These are phyloP conservation scores for Inosperma sp. DNA, from an alignment of 768 basidiomycete species.

Conservation along the genomic window DNA sequence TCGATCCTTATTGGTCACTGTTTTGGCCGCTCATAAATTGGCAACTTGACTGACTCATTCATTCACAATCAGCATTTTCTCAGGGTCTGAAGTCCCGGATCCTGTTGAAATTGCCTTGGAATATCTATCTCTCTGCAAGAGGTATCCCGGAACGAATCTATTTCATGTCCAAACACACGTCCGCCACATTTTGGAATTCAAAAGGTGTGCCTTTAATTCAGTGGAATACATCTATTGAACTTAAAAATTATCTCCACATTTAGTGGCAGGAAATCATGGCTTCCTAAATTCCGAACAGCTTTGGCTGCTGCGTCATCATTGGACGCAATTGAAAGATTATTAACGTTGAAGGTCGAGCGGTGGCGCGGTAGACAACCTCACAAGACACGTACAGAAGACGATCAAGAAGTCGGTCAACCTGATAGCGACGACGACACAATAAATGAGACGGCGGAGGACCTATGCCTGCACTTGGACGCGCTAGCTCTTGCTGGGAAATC, in stretches of 20 bases:
- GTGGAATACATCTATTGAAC: too few species aligned
- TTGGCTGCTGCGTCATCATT: constrained; percentile 39
- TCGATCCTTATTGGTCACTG: background rate
- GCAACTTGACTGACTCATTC: constrained; percentile 7
- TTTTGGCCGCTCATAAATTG: background rate
- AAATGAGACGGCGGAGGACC: background rate
- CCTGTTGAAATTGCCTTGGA: constrained; percentile 65
- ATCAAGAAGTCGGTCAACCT: constrained; percentile 14
- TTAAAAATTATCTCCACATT: constrained; percentile 17
- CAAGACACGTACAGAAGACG: constrained; percentile 15
- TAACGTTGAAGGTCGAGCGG: constrained; percentile 40
- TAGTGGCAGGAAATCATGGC: constrained; percentile 52
- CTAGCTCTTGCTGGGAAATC: background rate
- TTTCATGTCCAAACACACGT: constrained; percentile 58
- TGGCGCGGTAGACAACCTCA: constrained; percentile 44
- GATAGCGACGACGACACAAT: constrained; percentile 4
- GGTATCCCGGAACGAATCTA: constrained; percentile 47
- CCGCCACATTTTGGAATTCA: constrained; percentile 61
- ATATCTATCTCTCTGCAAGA: constrained; percentile 58
- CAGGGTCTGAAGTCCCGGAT: constrained; percentile 45
- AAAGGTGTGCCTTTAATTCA: constrained; percentile 45
- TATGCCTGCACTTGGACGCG: background rate
- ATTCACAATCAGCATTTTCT: constrained; percentile 48
- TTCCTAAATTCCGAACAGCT: constrained; percentile 47
- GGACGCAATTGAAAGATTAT: constrained; percentile 44